Conservation (phyloP, 805 yeast species). For the Candida taoyuanica region DNA sequence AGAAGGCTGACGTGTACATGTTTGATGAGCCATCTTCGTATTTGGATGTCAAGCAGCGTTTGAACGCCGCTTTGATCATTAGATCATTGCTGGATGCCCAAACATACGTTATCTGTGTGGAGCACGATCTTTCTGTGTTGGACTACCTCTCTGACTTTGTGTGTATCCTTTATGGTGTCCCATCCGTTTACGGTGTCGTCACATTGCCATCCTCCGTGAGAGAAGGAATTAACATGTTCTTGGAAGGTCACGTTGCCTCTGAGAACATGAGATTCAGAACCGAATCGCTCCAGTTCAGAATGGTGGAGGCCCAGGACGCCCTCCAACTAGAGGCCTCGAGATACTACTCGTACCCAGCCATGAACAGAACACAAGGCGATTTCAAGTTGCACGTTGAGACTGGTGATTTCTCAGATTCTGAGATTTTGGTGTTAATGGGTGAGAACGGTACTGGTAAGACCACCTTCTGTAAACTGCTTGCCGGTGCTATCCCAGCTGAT, state of each 20-base stretch:
- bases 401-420: conserved; percentile 95
- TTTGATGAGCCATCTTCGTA: conserved; percentile 99
- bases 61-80: conserved; percentile 93
- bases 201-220: conserved; percentile 95
- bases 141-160: conserved; percentile 96
- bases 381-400: conserved; percentile 76
- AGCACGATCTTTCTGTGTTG: conserved; percentile 96
- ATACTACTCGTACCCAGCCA: conserved; percentile 69
- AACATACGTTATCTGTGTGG: conserved; percentile 90
- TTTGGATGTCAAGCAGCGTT: conserved; percentile 97
- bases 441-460: conserved; percentile 99
- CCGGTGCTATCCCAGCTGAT: conserved; percentile 91
- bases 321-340: conserved; percentile 73
- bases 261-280: conserved; percentile 97
- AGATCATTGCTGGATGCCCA: conserved; percentile 77
- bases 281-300: conserved; percentile 89
- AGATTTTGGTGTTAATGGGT: conserved; percentile 98
- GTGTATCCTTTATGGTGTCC: conserved; percentile 96
- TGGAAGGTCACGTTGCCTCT: conserved; percentile 96
- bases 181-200: conserved; percentile 98
- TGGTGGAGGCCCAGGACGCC: conserved; percentile 84
- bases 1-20: conserved; percentile 94
- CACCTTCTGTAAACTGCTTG: conserved; percentile 90
- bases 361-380: conserved; percentile 94
- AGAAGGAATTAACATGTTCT: conserved; percentile 97